These are phyloP conservation scores for Pestalotiopsis sp. DNA, from an alignment of 2,329 filamentous ascomycete genomes.

Conservation along the genomic window DNA sequence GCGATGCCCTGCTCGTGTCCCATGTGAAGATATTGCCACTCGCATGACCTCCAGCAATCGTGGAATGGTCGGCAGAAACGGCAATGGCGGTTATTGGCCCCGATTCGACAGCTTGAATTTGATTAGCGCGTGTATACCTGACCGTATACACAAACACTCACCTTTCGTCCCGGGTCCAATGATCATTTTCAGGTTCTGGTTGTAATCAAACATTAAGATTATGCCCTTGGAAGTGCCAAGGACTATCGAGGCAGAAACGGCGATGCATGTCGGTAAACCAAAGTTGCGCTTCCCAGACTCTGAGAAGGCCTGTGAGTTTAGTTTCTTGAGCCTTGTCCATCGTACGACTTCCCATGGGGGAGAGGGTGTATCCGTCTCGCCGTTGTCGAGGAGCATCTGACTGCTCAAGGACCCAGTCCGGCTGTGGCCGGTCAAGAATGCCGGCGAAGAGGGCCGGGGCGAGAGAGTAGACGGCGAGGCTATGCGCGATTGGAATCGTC, in stretches of 20 bases:
- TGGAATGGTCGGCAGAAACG: constrained; percentile 91
- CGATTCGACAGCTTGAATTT: constrained; percentile 75
- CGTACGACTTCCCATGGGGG: constrained; percentile 95
- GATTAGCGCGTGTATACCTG: constrained; percentile 30
- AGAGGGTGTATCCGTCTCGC: constrained; percentile 71
- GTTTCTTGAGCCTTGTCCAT: constrained; percentile 91
- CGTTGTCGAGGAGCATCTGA: constrained; percentile 62
- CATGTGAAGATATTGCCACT: constrained; percentile 95
- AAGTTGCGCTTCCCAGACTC: constrained; percentile 92
- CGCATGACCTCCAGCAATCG: constrained; percentile 86
- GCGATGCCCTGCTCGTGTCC: constrained; percentile 82
- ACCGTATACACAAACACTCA: constrained; percentile 38
- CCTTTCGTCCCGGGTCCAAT: constrained; percentile 92
- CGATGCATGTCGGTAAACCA: constrained; percentile 86
- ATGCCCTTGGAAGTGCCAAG: constrained; percentile 93
- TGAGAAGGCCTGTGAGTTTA: constrained; percentile 88
- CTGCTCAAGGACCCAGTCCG: constrained; percentile 80
- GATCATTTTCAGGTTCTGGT: constrained; percentile 91
- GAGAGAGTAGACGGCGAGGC: constrained; percentile 61
- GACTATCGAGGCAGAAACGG: constrained; percentile 84
- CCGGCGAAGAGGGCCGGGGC: constrained; percentile 76
- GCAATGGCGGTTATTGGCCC: constrained; percentile 86
- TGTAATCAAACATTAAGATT: constrained; percentile 95
- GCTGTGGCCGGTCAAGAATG: constrained; percentile 75
- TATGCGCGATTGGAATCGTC: constrained; percentile 88